Conservation (phyloP, 176 grass and related monocot species). For the Carex myosuroides region DNA sequence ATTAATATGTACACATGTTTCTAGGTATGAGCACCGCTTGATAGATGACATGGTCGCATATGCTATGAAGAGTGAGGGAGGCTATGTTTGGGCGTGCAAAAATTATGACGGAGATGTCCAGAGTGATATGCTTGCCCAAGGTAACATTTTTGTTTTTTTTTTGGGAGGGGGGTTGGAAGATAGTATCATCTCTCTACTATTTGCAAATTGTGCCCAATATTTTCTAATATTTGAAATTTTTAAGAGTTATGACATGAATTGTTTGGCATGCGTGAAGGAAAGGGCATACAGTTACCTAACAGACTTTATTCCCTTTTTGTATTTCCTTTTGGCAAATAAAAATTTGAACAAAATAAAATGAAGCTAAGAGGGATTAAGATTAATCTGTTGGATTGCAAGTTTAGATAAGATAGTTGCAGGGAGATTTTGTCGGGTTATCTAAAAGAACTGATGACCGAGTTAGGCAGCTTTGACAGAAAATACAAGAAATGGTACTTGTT, state of each 20-base stretch:
- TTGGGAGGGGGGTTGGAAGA: background rate
- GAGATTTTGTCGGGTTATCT: background rate
- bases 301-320: background rate
- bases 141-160: constrained; percentile 28
- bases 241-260: background rate
- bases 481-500: background rate
- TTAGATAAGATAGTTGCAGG: background rate
- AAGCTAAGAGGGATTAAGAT: background rate
- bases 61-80: constrained; percentile 94
- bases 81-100: constrained; percentile 97
- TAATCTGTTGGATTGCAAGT: background rate
- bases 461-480: background rate
- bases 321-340: background rate
- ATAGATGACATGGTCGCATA: constrained; percentile 99
- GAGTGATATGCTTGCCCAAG: constrained; percentile 96
- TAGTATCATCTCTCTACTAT: background rate
- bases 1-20: constrained; percentile 16
- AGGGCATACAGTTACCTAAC: background rate
- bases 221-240: background rate
- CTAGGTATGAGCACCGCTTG: constrained; percentile 93
- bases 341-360: background rate
- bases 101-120: constrained; percentile 99
- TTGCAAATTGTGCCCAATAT: background rate
- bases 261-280: background rate
- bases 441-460: background rate